A percentile compares a stretch with the other conserved stretches of the same genome.
These are phyloP conservation scores for Kwoniella mangroviensis DNA, from an alignment of 768 basidiomycete genomes.

Conservation along the genomic window DNA sequence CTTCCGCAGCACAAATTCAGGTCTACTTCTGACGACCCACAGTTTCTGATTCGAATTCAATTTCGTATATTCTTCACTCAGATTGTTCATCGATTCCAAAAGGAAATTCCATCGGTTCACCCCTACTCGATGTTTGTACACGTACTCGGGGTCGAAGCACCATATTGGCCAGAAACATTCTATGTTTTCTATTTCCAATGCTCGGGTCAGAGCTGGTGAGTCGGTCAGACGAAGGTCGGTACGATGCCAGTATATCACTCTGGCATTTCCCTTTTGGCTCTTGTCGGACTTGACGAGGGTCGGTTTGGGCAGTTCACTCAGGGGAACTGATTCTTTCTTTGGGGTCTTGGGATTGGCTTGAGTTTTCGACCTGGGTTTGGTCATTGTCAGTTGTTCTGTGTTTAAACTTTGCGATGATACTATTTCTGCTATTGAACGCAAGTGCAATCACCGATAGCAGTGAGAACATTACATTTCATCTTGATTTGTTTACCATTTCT, in stretches of 20 bases:
- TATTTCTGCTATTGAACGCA: neutral
- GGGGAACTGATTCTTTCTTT: neutral
- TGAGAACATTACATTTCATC: neutral
- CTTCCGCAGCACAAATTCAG: conserved; percentile 50
- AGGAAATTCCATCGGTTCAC: conserved; percentile 55
- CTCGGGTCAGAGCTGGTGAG: conserved; percentile 49
- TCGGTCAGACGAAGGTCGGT: conserved; percentile 58
- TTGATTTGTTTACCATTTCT: too few relatives aligned
- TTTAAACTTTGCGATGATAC: neutral
- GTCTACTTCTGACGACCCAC: conserved; percentile 55
- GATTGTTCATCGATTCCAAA: conserved; percentile 51
- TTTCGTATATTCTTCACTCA: conserved; percentile 45
- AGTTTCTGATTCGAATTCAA: conserved; percentile 55
- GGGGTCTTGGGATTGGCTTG: neutral
- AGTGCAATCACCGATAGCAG: neutral
- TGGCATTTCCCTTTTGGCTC: conserved; percentile 2
- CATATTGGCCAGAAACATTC: conserved; percentile 51
- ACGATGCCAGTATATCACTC: conserved; percentile 58
- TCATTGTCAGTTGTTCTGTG: neutral
- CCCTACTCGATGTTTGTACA: conserved; percentile 56
- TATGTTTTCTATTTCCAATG: conserved; percentile 28
- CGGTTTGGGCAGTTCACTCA: conserved; percentile 7
- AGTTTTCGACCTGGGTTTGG: neutral
- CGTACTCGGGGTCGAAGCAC: conserved; percentile 56
- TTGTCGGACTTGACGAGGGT: neutral